Conservation (phyloP, 768 basidiomycete species). For the Tylopilus sp. region DNA sequence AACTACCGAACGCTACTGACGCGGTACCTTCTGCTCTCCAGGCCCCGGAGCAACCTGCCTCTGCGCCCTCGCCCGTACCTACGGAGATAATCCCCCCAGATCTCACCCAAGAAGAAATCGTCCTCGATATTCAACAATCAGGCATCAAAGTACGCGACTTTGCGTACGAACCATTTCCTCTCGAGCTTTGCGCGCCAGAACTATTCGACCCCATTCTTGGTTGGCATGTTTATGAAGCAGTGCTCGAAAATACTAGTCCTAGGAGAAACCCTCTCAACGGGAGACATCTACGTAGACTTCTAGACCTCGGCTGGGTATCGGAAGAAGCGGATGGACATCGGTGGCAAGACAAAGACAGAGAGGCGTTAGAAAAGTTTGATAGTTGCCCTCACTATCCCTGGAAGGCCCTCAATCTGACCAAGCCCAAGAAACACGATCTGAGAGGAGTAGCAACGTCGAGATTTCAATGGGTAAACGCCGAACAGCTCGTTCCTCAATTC, state of each 20-base stretch:
- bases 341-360: conserved; percentile 25
- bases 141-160: conserved; percentile 34
- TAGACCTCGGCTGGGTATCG: conserved; percentile 30
- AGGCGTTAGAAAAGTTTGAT: conserved; percentile 28
- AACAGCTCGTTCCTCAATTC: conserved; percentile 27
- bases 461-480: conserved; percentile 32
- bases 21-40: background rate
- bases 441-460: conserved; percentile 24
- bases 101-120: conserved; percentile 33
- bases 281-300: conserved; percentile 25
- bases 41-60: conserved; percentile 10
- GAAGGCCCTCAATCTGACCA: conserved; percentile 19
- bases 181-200: conserved; percentile 19
- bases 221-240: conserved; percentile 30
- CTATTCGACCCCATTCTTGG: conserved; percentile 31
- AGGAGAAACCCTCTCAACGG: conserved; percentile 22
- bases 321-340: conserved; percentile 19
- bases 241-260: conserved; percentile 19
- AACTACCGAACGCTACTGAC: background rate
- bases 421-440: conserved; percentile 27
- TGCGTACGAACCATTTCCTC: conserved; percentile 22
- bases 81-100: conserved; percentile 33
- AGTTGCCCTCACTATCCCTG: conserved; percentile 24
- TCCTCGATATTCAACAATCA: conserved; percentile 26
- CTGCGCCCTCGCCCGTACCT: conserved; percentile 31